Conservation (phyloP, 2,329 filamentous ascomycete species). For the Dactylellina drechsleri region DNA sequence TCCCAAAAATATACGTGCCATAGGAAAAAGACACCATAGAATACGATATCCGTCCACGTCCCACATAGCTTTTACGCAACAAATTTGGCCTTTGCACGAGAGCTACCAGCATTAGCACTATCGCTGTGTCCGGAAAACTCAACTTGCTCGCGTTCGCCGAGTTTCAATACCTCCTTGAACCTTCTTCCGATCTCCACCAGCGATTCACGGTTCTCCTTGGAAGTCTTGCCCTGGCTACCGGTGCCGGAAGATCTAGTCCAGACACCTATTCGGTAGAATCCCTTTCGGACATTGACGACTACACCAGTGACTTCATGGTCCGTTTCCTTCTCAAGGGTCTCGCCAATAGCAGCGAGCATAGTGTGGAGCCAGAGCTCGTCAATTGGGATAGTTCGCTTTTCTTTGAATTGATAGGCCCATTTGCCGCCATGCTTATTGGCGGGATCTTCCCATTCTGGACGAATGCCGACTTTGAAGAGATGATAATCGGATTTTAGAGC, state of each 20-base stretch:
- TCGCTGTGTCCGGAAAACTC: conserved; percentile 99
- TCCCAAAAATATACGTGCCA: conserved; percentile 1
- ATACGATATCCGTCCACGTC: conserved; percentile 6
- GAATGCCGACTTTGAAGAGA: conserved; percentile 96
- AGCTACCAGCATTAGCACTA: conserved; percentile 89
- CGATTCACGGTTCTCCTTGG: conserved; percentile 85
- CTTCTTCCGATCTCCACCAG: conserved; percentile 83
- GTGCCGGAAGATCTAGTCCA: conserved; percentile 95
- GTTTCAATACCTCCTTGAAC: conserved; percentile 91
- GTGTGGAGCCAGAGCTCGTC: conserved; percentile 97
- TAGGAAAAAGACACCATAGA: conserved; percentile 22
- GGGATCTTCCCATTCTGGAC: conserved; percentile 96
- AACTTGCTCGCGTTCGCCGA: conserved; percentile 79
- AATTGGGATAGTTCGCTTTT: conserved; percentile 89
- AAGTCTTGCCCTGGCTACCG: conserved; percentile 78
- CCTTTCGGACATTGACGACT: conserved; percentile 97
- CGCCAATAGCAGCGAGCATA: conserved; percentile 95
- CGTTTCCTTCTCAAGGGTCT: conserved; percentile 89
- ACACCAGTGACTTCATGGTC: conserved; percentile 99
- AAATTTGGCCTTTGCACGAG: conserved; percentile 94
- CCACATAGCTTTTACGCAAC: conserved; percentile 70
- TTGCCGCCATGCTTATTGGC: conserved; percentile 99
- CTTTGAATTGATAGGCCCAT: conserved; percentile 98
- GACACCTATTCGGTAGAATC: conserved; percentile 95
- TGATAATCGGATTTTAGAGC: conserved; percentile 99